phyloP scores from a whole-genome alignment of 768 basidiomycete species.

The Boletus rubescentipes region DNA sequence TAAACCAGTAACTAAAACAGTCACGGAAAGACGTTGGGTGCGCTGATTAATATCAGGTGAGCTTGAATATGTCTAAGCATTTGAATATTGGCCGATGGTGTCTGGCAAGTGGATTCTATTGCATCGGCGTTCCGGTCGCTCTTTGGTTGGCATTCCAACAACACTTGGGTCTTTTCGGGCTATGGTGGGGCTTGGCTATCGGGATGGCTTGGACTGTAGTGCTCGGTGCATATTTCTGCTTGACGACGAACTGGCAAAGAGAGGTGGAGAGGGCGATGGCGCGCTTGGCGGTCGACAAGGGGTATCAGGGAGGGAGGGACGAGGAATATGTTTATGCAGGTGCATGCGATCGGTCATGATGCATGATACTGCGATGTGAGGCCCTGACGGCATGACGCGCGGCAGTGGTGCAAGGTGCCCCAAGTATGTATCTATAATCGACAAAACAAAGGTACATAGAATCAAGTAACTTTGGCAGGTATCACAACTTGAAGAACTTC shows the following conservation, averaged over 20 bases:
- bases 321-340: background rate
- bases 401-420: no score
- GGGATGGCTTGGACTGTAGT: slow-evolving; percentile 23
- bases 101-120: slow-evolving; percentile 62
- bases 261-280: slow-evolving; percentile 64
- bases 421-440: no score
- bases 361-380: background rate
- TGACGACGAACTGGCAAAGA: slow-evolving; percentile 65
- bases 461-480: no score
- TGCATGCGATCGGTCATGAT: background rate
- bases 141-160: slow-evolving; percentile 70
- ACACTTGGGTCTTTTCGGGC: slow-evolving; percentile 62
- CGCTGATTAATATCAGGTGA: slow-evolving; percentile 73
- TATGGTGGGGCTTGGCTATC: slow-evolving; percentile 85
- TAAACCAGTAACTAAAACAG: background rate
- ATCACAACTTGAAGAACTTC: no score
- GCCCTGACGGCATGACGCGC: background rate
- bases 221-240: slow-evolving; percentile 39
- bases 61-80: slow-evolving; percentile 1
- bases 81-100: background rate
- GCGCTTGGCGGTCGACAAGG: slow-evolving; percentile 50
- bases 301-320: background rate
- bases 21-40: slow-evolving; percentile 61
- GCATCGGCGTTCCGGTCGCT: slow-evolving; percentile 80
- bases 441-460: no score